Conservation (phyloP, 2,329 filamentous ascomycete species). For the Karstenula rhodostoma region DNA sequence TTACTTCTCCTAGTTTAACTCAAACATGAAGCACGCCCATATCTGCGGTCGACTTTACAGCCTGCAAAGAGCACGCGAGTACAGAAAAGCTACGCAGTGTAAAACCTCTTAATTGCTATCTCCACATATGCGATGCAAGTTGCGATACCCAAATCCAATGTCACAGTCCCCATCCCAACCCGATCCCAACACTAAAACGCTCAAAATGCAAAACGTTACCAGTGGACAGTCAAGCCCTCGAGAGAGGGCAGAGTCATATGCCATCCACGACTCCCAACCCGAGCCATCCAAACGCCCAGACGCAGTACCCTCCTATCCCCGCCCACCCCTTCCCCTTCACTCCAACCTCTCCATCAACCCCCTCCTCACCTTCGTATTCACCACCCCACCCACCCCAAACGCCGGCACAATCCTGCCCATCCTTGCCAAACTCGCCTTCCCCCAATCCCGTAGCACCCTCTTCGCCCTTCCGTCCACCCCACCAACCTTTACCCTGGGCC, state of each 20-base stretch:
- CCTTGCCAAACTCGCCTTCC: slow-evolving; percentile 74
- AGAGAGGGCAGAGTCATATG: not conserved
- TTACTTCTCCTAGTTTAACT: too few relatives aligned
- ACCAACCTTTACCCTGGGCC: slow-evolving; percentile 59
- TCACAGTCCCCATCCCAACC: too few relatives aligned
- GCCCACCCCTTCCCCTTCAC: not conserved
- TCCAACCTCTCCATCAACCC: slow-evolving; percentile 66
- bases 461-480: slow-evolving; percentile 67
- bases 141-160: not conserved
- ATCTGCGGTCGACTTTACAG: too few relatives aligned
- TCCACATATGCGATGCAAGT: not conserved
- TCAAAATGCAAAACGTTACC: not conserved
- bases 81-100: too few relatives aligned
- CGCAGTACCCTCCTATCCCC: not conserved
- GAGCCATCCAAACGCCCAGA: not conserved
- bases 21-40: too few relatives aligned
- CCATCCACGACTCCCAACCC: not conserved
- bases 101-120: not conserved
- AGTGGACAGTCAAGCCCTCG: not conserved
- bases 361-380: slow-evolving; percentile 76
- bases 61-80: too few relatives aligned
- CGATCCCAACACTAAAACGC: slow-evolving; percentile 4
- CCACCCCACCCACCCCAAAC: slow-evolving; percentile 87
- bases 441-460: slow-evolving; percentile 78
- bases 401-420: slow-evolving; percentile 88